phyloP scores from a whole-genome alignment of 352 stramenopile species.

The Pythium chondricola region DNA sequence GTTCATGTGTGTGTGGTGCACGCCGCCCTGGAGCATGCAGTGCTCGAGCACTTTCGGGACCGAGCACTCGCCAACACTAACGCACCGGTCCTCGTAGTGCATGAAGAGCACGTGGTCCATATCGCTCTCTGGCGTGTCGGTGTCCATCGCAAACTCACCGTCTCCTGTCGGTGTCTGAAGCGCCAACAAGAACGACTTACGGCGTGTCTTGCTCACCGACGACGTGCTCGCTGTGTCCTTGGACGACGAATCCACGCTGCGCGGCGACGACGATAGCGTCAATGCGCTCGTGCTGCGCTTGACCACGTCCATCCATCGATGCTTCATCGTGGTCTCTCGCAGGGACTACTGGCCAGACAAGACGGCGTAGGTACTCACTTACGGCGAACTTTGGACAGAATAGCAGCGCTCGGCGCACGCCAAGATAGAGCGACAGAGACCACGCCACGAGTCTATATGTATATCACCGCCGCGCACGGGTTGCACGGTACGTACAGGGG shows the following conservation, averaged over 20 bases:
- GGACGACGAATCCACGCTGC: slow-evolving; percentile 9
- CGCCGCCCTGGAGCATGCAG: slow-evolving; percentile 68
- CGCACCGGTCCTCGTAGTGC: slow-evolving; percentile 49
- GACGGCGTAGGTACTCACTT: too few relatives aligned
- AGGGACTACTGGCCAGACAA: too few relatives aligned
- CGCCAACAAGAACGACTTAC: slow-evolving; percentile 12
- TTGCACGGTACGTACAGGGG: too few relatives aligned
- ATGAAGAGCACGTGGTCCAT: slow-evolving; percentile 26
- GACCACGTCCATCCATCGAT: slow-evolving; percentile 65
- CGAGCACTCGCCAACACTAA: slow-evolving; percentile 45
- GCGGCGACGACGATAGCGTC: slow-evolving; percentile 27
- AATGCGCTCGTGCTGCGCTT: slow-evolving; percentile 40
- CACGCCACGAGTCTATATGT: too few relatives aligned
- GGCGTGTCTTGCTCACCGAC: neutral
- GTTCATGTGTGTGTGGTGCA: slow-evolving; percentile 82
- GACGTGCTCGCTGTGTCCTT: slow-evolving; percentile 1
- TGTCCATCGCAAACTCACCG: neutral
- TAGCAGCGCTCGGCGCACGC: too few relatives aligned
- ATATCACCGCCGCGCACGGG: too few relatives aligned
- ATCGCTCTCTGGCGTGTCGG: neutral
- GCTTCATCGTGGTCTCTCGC: slow-evolving; percentile 49
- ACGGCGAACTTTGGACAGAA: too few relatives aligned
- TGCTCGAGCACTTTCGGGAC: slow-evolving; percentile 64
- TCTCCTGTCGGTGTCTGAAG: slow-evolving; percentile 1
- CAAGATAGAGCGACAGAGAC: too few relatives aligned